These are phyloP conservation scores for Akebia trifoliata DNA, from an alignment of 164 flowering plant species.

Conservation along the genomic window DNA sequence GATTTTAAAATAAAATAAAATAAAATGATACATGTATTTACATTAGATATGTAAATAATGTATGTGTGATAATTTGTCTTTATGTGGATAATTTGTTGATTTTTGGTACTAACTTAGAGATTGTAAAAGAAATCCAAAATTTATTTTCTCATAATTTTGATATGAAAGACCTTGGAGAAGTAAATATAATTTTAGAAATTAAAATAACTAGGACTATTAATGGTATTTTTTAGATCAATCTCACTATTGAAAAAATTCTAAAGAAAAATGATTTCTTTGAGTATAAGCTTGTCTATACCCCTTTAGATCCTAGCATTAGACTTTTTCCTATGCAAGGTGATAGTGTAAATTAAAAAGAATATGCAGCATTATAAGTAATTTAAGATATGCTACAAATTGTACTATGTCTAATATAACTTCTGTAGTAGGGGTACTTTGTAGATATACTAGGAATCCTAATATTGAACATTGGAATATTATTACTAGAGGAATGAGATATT, in stretches of 20 bases:
- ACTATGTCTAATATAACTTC: neutral
- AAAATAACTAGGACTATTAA: neutral
- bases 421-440: neutral
- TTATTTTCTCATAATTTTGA: neutral
- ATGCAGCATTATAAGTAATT: neutral
- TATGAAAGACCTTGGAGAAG: neutral
- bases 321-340: neutral
- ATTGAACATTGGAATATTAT: neutral
- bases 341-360: neutral
- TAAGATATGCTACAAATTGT: neutral
- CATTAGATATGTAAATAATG: neutral
- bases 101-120: conserved; percentile 1
- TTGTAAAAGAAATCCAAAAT: neutral
- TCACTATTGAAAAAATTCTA: neutral
- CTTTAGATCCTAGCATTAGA: neutral
- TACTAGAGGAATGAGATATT: neutral
- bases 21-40: neutral
- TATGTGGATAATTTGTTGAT: conserved; percentile 5
- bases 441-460: neutral
- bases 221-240: neutral
- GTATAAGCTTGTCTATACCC: neutral
- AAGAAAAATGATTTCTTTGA: neutral
- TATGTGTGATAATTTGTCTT: neutral
- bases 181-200: neutral
- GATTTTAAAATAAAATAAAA: conserved; percentile 3